A percentile compares a stretch with the other conserved stretches of the same genome.
Conservation (phyloP, 1,284 basidiomycete species). For the Peniophora sp. region DNA sequence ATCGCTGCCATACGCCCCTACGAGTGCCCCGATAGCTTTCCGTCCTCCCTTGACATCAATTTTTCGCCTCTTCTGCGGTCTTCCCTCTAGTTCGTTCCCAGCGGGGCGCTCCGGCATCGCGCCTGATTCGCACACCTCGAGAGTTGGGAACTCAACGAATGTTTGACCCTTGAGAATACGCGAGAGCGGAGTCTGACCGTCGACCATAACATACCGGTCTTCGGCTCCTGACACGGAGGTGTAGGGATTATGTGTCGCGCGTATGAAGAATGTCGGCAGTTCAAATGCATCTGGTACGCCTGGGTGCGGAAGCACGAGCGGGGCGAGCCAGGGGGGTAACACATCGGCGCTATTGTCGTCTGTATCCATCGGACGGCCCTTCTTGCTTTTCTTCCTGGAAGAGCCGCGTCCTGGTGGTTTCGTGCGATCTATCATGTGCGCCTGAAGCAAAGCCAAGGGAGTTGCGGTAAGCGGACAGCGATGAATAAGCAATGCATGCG, state of each 20-base stretch:
- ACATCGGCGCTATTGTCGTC: constrained; percentile 11
- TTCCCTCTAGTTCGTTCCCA: constrained; percentile 28
- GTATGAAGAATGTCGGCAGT: constrained; percentile 54
- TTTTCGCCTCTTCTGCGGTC: constrained; percentile 42
- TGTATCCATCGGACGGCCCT: too few relatives aligned
- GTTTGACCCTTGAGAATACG: constrained; percentile 47
- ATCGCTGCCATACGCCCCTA: constrained; percentile 62
- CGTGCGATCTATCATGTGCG: constrained; percentile 31
- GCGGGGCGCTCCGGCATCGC: constrained; percentile 44
- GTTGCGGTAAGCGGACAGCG: constrained; percentile 44
- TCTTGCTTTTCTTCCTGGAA: too few relatives aligned
- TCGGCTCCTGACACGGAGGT: constrained; percentile 18
- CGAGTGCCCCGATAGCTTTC: constrained; percentile 45
- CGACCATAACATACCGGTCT: constrained; percentile 50
- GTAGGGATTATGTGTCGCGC: constrained; percentile 31
- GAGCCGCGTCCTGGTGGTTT: constrained; percentile 21
- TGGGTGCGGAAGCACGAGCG: constrained; percentile 42
- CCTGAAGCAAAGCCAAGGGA: constrained; percentile 42
- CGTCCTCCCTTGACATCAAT: constrained; percentile 41
- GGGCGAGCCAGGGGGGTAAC: constrained; percentile 44
- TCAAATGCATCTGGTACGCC: constrained; percentile 48
- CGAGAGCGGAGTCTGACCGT: constrained; percentile 38
- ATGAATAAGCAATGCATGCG: constrained; percentile 52
- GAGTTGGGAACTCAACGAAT: constrained; percentile 76
- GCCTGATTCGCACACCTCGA: constrained; percentile 61